These are phyloP conservation scores for Xylariaceae sp. DNA, from an alignment of 2,329 filamentous ascomycete species.

Conservation along the genomic window DNA sequence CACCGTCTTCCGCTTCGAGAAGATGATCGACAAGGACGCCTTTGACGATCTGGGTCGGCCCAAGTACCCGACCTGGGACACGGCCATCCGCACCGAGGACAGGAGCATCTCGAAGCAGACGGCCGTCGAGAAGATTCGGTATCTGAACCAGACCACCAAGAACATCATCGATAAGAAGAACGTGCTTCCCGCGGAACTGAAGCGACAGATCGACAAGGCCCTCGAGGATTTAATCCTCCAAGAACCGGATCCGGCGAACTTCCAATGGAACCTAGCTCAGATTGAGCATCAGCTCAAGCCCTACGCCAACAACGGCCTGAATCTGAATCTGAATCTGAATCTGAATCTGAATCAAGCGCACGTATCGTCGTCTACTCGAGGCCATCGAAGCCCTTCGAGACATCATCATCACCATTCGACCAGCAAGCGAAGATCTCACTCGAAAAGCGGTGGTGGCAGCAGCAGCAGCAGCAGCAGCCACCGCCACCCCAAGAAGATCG, in stretches of 20 bases:
- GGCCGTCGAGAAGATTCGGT: slow-evolving; percentile 33
- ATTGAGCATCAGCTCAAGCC: slow-evolving; percentile 37
- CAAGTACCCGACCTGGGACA: slow-evolving; percentile 37
- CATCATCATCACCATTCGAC: not conserved
- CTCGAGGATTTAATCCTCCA: slow-evolving; percentile 31
- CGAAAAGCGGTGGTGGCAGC: slow-evolving; percentile 11
- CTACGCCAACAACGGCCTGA: slow-evolving; percentile 6
- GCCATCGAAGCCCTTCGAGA: slow-evolving; percentile 6
- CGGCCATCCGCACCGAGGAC: slow-evolving; percentile 32
- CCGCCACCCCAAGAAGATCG: not conserved
- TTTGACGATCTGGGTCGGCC: slow-evolving; percentile 35
- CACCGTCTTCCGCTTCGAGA: slow-evolving; percentile 39
- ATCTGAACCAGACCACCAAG: slow-evolving; percentile 33
- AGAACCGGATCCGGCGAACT: slow-evolving; percentile 36
- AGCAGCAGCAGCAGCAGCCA: slow-evolving; percentile 8
- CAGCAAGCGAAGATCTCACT: slow-evolving; percentile 5
- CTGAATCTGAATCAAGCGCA: too few species aligned
- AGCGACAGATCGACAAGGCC: slow-evolving; percentile 39
- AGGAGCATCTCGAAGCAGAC: slow-evolving; percentile 36
- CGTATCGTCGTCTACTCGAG: not conserved
- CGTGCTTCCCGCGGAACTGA: slow-evolving; percentile 33
- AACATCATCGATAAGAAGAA: slow-evolving; percentile 36
- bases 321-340: not conserved
- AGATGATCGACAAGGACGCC: slow-evolving; percentile 29
- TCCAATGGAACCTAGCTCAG: slow-evolving; percentile 39